Evolutionary conservation across 2,329 filamentous ascomycete species (phyloP).

Genomic region (Thelonectria olida): DNA sequence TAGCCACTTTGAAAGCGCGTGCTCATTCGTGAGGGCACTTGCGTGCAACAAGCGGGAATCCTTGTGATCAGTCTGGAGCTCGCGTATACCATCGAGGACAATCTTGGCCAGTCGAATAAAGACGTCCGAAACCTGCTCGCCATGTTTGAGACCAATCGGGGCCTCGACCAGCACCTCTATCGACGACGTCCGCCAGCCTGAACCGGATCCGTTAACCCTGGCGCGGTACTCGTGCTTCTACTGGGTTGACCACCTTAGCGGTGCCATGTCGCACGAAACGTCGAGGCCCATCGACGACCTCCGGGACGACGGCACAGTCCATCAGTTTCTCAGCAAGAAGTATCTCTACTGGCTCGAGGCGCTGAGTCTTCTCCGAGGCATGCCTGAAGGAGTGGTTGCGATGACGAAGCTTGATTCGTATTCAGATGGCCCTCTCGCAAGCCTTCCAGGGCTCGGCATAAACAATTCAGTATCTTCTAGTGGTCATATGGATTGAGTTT

Average conservation of each 20-base stretch:
- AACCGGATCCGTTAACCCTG: slow-evolving; percentile 21
- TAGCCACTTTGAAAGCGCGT: slow-evolving; percentile 31
- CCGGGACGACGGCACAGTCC: not conserved
- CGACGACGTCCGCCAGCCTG: slow-evolving; percentile 13
- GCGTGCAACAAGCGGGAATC: no score
- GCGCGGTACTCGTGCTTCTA: slow-evolving; percentile 33
- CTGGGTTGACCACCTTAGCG: slow-evolving; percentile 34
- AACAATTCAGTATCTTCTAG: no score
- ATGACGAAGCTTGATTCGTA: not conserved
- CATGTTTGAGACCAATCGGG: no score
- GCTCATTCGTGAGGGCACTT: slow-evolving; percentile 25
- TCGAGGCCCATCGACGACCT: not conserved
- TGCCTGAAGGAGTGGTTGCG: not conserved
- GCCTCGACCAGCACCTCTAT: slow-evolving; percentile 9
- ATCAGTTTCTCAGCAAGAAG: not conserved
- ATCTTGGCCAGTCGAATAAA: no score
- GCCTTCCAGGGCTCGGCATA: no score
- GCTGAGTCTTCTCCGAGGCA: slow-evolving; percentile 47
- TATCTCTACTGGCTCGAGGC: slow-evolving; percentile 55
- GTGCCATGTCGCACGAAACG: not conserved
- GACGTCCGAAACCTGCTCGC: no score
- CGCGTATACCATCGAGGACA: no score
- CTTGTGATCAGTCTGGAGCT: no score
- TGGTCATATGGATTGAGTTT: slow-evolving; percentile 48
- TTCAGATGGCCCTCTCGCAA: no score